Evolutionary conservation across 106 monocot species (phyloP), one percentile per base, ranked within the genome.

Genomic region (Acorus gramineus): DNA sequence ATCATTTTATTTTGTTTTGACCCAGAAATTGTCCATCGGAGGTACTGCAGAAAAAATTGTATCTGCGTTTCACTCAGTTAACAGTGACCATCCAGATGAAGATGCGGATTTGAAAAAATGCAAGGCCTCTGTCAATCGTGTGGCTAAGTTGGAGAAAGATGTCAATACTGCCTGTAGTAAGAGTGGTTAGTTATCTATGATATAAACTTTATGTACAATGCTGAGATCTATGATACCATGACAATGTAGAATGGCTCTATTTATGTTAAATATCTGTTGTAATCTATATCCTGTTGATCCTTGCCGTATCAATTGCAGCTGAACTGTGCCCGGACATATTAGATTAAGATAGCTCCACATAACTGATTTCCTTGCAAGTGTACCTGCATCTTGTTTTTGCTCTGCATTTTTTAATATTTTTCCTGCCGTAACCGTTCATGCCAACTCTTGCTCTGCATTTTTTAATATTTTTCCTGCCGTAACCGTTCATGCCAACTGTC

Each of bases 101-200:
- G 86, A 85, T 46, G 49, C 67, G 12, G 88, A 92, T 62, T 56
- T 98, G 69, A 82, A 69, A 45, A 85, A 79, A 72, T 98, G 88
- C 66, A 85, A 85, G 60, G 69, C 67, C 71, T 71, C 77, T 47
- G 69, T 83, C 7, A 73, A 77, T 12, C 71, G 73, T 49, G 46
- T 98, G 44, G 83, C 68, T 53, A 98, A 92, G 68, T 79, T 92
- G 85, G 85, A 91, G 65, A 98, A 98, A 70, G 91, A 85, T 77
- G 88, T 98, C 46, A 77, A 78, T 45, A 14, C 56, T 61, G 88
- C 91, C 7, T 98, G 88, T 57, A 62, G 50, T 12, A 67, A 66
- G 57, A 69, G 85, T 81, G 28, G 28, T 28, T 28, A 28, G 28
- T 28, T 28, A 28, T 28, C 28, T 28, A 28, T 28, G 28, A 28